Evolutionary conservation across 345 rosid species (phyloP).

Genomic region (Murraya paniculata): DNA sequence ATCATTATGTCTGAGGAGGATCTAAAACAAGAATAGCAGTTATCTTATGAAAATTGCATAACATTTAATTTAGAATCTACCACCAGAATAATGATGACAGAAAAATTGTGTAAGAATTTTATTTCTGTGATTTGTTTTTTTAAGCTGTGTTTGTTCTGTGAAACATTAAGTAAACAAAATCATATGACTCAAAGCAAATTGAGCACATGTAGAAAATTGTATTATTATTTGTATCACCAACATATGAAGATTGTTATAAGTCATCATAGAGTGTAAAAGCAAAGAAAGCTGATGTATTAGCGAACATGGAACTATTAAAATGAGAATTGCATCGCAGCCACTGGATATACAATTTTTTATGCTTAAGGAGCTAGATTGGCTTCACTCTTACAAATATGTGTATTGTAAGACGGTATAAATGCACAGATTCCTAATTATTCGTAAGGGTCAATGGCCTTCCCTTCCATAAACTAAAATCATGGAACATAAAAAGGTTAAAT

Average conservation of each 20-base stretch:
- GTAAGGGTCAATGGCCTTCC: conserved; percentile 4
- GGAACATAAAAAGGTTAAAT: neutral
- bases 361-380: neutral
- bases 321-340: neutral
- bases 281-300: neutral
- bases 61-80: neutral
- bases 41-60: neutral
- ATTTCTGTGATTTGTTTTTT: neutral
- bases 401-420: neutral
- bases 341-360: neutral
- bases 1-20: neutral
- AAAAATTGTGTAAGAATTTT: neutral
- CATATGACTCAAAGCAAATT: neutral
- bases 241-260: neutral
- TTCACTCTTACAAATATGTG: neutral
- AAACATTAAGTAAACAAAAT: conserved; percentile 1
- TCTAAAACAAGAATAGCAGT: neutral
- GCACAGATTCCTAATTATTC: neutral
- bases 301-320: neutral
- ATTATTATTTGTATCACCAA: neutral
- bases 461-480: conserved; percentile 5
- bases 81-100: neutral
- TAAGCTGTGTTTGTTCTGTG: too few relatives aligned
- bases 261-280: neutral
- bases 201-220: neutral